Conservation (phyloP, 108 stramenopile species). For the Conticribra weissflogii region DNA sequence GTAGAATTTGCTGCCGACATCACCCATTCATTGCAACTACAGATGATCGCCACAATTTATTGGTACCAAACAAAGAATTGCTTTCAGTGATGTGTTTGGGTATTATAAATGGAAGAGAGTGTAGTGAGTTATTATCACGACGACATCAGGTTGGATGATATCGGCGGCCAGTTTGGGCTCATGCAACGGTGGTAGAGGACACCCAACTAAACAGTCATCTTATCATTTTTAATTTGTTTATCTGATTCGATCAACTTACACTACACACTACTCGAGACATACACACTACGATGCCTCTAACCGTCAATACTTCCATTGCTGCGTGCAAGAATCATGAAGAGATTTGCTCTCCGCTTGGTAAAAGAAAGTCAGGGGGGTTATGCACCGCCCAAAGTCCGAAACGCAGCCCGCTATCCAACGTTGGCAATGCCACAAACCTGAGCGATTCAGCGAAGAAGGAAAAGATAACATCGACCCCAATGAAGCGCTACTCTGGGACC, state of each 20-base stretch:
- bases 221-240: too few species aligned
- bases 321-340: neutral
- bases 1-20: too few species aligned
- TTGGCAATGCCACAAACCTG: neutral
- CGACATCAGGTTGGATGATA: too few species aligned
- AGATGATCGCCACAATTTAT: too few species aligned
- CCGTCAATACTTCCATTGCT: slow-evolving; percentile 2
- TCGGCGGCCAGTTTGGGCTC: too few species aligned
- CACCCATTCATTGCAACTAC: too few species aligned
- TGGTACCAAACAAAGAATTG: too few species aligned
- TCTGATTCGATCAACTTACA: neutral
- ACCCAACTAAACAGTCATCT: too few species aligned
- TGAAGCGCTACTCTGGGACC: neutral
- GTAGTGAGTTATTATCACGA: too few species aligned
- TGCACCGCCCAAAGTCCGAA: neutral
- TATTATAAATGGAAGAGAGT: too few species aligned
- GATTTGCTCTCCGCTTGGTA: slow-evolving; percentile 16
- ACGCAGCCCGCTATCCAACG: slow-evolving; percentile 28
- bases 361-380: slow-evolving; percentile 12
- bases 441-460: neutral
- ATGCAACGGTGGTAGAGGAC: too few species aligned
- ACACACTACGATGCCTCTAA: slow-evolving; percentile 6
- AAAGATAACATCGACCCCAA: neutral
- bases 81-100: too few species aligned
- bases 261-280: neutral